Evolutionary conservation across 2,329 filamentous ascomycete species (phyloP).

Genomic region (Aspergillus thermomutatus): DNA sequence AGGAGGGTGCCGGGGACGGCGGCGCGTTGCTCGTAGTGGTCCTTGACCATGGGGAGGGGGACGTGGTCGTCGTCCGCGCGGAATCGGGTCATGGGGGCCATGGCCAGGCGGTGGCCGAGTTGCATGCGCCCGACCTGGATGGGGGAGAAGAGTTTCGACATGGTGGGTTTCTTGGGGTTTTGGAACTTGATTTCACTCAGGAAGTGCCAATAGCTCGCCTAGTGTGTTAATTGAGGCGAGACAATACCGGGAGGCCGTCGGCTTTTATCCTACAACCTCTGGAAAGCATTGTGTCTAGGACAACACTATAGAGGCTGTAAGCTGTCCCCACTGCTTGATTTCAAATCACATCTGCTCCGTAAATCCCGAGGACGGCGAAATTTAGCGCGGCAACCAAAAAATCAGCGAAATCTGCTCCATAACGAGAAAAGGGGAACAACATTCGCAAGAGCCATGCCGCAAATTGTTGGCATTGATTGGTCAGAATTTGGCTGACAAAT

Average conservation of each 20-base stretch:
- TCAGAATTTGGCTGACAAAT: neutral
- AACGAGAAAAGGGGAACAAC: neutral
- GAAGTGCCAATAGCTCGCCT: neutral
- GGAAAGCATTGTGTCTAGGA: neutral
- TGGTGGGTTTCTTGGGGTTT: slow-evolving; percentile 2
- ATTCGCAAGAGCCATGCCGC: neutral
- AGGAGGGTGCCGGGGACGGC: slow-evolving; percentile 54
- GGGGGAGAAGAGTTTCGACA: slow-evolving; percentile 35
- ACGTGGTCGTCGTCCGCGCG: slow-evolving; percentile 50
- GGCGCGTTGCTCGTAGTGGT: slow-evolving; percentile 56
- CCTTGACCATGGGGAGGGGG: slow-evolving; percentile 41
- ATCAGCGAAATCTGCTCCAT: neutral
- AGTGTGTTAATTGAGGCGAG: neutral
- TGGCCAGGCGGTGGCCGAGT: slow-evolving; percentile 48
- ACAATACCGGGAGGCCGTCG: neutral
- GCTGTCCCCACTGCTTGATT: neutral
- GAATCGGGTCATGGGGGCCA: slow-evolving; percentile 58
- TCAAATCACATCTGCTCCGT: neutral
- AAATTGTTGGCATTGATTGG: neutral
- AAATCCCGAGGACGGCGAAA: neutral
- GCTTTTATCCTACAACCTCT: neutral
- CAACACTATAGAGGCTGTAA: neutral
- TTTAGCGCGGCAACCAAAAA: neutral
- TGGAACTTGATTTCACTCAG: neutral
- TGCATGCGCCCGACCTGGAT: slow-evolving; percentile 40